phyloP scores from a whole-genome alignment of 805 yeast genomes.

The Candida odintsovae region DNA sequence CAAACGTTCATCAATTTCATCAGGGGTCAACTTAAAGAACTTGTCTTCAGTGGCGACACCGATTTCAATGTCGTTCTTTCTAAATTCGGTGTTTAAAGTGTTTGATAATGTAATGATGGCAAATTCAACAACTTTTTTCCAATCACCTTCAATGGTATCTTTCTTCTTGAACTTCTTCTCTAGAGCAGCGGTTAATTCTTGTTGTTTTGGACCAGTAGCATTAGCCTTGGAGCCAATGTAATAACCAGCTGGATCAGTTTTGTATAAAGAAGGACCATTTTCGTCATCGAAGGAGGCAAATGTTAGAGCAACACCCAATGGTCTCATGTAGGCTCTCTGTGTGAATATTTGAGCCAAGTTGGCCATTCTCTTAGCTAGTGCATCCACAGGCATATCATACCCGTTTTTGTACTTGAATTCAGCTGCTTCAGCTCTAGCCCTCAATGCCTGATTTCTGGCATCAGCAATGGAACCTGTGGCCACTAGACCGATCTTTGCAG shows the following conservation, averaged over 20 bases:
- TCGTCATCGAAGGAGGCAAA: constrained; percentile 86
- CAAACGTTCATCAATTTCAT: constrained; percentile 91
- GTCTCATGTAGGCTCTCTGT: constrained; percentile 98
- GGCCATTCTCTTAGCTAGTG: constrained; percentile 90
- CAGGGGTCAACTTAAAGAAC: constrained; percentile 69
- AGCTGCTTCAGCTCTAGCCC: constrained; percentile 94
- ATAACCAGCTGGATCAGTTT: constrained; percentile 97
- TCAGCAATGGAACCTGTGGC: constrained; percentile 96
- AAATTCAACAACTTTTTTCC: constrained; percentile 85
- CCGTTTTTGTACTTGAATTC: constrained; percentile 94
- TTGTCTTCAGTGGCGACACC: constrained; percentile 76
- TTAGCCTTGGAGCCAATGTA: constrained; percentile 87
- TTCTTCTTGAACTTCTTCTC: constrained; percentile 85
- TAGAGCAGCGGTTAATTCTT: constrained; percentile 83
- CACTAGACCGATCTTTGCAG: constrained; percentile 79
- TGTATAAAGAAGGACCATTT: constrained; percentile 81
- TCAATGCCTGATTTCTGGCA: constrained; percentile 81
- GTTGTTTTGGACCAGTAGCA: constrained; percentile 96
- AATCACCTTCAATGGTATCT: constrained; percentile 66
- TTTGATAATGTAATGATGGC: constrained; percentile 83
- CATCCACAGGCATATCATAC: constrained; percentile 94
- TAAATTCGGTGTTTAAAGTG: constrained; percentile 86
- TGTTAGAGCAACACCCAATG: constrained; percentile 90
- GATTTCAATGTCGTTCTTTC: constrained; percentile 88
- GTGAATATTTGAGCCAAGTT: constrained; percentile 93